Percentiles rank a stretch among this genome's conserved stretches.
These are phyloP conservation scores for Solanum virginianum DNA, from an alignment of 257 asterid genomes.

Conservation along the genomic window DNA sequence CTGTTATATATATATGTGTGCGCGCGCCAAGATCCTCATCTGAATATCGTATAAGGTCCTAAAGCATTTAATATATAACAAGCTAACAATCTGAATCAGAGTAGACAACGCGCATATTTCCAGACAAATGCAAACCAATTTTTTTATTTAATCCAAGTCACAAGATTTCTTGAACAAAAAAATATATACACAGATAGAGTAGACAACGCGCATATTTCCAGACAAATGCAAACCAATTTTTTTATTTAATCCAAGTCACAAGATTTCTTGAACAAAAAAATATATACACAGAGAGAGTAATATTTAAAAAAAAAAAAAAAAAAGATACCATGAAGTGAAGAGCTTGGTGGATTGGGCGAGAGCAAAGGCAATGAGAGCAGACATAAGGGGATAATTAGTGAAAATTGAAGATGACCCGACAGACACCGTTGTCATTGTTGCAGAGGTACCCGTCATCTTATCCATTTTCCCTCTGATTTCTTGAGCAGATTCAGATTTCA, in stretches of 20 bases:
- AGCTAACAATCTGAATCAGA: background rate
- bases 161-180: background rate
- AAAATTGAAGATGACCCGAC: conserved; percentile 6
- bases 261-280: background rate
- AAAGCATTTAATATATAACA: background rate
- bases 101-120: background rate
- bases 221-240: background rate
- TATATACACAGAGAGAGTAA: background rate
- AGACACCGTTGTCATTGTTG: conserved; percentile 12
- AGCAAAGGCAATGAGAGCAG: conserved; percentile 4
- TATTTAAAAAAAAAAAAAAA: background rate
- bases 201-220: too few relatives aligned
- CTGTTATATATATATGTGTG: background rate
- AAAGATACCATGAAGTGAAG: conserved; percentile 5
- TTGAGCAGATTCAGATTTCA: background rate
- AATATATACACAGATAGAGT: too few relatives aligned
- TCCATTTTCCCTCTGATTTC: background rate
- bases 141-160: background rate
- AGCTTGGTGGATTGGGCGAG: conserved; percentile 7
- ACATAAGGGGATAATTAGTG: background rate
- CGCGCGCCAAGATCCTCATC: background rate
- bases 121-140: background rate
- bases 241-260: background rate
- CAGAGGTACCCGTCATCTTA: background rate
- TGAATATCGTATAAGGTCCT: background rate